These are phyloP conservation scores for Botrytis byssoidea DNA, from an alignment of 2,329 filamentous ascomycete genomes.

Conservation along the genomic window DNA sequence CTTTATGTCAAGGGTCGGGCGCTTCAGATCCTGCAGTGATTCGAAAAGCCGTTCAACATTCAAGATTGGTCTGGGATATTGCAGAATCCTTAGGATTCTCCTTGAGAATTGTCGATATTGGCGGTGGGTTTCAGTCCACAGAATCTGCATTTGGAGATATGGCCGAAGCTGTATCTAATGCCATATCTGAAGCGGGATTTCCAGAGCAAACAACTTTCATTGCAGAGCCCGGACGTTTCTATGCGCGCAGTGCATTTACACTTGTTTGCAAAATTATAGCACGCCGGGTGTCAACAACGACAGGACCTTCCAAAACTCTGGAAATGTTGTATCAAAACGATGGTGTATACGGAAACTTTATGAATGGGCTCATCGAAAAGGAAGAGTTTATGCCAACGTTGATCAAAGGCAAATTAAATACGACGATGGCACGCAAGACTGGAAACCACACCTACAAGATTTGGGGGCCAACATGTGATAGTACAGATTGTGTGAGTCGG, in stretches of 20 bases:
- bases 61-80: not conserved
- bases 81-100: not conserved
- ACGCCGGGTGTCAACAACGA: not conserved
- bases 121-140: conserved; percentile 6
- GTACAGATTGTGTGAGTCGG: not conserved
- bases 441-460: not conserved
- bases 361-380: not conserved
- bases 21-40: not conserved
- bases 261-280: conserved; percentile 2
- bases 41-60: not conserved
- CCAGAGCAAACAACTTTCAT: not conserved
- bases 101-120: not conserved
- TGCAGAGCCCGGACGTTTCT: not conserved
- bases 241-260: not conserved
- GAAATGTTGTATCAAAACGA: conserved; percentile 12
- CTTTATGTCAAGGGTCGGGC: not conserved
- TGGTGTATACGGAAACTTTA: not conserved
- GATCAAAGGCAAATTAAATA: not conserved
- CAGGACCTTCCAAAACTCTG: not conserved
- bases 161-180: not conserved
- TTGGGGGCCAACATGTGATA: not conserved
- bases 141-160: not conserved
- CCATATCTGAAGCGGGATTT: not conserved
- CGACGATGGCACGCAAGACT: not conserved
- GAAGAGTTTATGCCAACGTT: not conserved